phyloP scores from a whole-genome alignment of 768 basidiomycete species.

The Flagelloscypha sp. region DNA sequence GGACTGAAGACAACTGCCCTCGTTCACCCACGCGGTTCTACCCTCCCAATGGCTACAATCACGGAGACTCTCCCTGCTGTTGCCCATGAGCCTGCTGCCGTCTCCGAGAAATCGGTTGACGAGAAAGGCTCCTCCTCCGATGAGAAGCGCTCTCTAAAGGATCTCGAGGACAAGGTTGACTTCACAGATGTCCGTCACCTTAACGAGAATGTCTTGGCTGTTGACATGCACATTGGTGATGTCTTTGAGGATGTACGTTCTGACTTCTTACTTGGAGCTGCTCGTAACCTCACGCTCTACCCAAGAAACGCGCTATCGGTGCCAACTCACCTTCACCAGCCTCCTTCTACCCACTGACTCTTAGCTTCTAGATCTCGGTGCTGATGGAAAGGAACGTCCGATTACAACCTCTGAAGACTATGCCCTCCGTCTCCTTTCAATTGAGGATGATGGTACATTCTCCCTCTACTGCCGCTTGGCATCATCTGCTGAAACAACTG shows the following conservation, averaged over 20 bases:
- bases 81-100: conserved; percentile 2
- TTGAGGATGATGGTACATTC: conserved; percentile 36
- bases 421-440: conserved; percentile 40
- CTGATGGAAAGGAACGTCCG: conserved; percentile 39
- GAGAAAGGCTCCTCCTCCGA: conserved; percentile 2
- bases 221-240: conserved; percentile 8
- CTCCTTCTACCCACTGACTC: too few relatives aligned
- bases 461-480: conserved; percentile 18
- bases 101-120: conserved; percentile 14
- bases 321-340: too few relatives aligned
- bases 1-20: too few relatives aligned
- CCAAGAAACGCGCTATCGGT: too few relatives aligned
- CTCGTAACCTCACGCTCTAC: conserved; percentile 18
- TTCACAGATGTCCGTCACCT: too few relatives aligned
- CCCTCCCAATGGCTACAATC: too few relatives aligned
- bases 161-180: too few relatives aligned
- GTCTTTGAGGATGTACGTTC: conserved; percentile 17
- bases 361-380: conserved; percentile 41
- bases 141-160: too few relatives aligned
- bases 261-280: too few relatives aligned
- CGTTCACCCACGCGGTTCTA: too few relatives aligned
- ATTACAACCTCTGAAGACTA: conserved; percentile 42
- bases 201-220: too few relatives aligned
- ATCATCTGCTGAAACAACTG: conserved; percentile 22
- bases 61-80: background rate